These are phyloP conservation scores for Psilocybe mexicana DNA, from an alignment of 1,284 basidiomycete genomes.

Conservation along the genomic window DNA sequence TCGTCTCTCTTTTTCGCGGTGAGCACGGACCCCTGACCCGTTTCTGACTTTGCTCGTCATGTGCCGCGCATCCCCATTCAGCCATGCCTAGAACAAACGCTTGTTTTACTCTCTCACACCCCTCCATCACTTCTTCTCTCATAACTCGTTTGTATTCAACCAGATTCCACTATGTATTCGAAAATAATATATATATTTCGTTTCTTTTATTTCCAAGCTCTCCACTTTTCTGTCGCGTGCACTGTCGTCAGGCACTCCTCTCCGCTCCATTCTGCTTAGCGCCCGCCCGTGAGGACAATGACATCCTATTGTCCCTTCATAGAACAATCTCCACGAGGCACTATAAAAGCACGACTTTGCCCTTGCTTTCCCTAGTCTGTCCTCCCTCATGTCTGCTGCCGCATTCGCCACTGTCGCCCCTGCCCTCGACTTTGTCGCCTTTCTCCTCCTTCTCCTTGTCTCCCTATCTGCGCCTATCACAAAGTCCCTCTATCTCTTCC, in stretches of 20 bases:
- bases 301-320: not conserved
- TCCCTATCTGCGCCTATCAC: slow-evolving; percentile 61
- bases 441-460: slow-evolving; percentile 55
- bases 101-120: not conserved
- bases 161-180: not conserved
- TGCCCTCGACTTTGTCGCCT: slow-evolving; percentile 48
- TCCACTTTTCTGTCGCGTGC: not conserved
- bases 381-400: slow-evolving; percentile 32
- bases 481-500: slow-evolving; percentile 54
- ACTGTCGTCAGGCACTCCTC: slow-evolving; percentile 8
- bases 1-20: not conserved
- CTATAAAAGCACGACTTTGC: slow-evolving; percentile 4
- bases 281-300: slow-evolving; percentile 18
- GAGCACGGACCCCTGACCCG: not conserved
- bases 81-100: not conserved
- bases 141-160: not conserved
- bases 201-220: not conserved
- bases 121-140: slow-evolving; percentile 11
- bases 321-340: slow-evolving; percentile 2
- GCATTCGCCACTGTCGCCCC: slow-evolving; percentile 43
- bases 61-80: slow-evolving; percentile 10
- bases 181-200: not conserved
- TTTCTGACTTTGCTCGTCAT: not conserved
- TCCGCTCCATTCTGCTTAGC: slow-evolving; percentile 15
- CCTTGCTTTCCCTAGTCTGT: not conserved